Evolutionary conservation across 2,329 filamentous ascomycete genomes (phyloP).

Genomic region (Hymenoscyphus albidus): DNA sequence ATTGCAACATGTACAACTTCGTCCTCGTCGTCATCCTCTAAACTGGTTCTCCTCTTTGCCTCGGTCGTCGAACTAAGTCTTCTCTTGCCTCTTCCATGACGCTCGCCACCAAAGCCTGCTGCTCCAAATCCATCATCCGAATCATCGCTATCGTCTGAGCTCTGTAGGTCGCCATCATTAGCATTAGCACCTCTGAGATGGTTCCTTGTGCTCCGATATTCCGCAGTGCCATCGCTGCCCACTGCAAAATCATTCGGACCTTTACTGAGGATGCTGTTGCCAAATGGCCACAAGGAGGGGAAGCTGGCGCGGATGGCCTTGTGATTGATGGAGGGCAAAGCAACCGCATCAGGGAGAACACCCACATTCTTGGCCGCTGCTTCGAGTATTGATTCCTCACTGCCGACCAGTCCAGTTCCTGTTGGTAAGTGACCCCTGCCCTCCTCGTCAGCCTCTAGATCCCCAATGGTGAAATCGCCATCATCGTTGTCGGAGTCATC

Average conservation of each 20-base stretch:
- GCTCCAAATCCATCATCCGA: slow-evolving; percentile 18
- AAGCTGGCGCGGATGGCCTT: slow-evolving; percentile 20
- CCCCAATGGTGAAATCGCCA: slow-evolving; percentile 30
- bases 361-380: slow-evolving; percentile 26
- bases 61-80: slow-evolving; percentile 32
- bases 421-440: slow-evolving; percentile 23
- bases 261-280: slow-evolving; percentile 12
- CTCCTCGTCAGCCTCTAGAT: slow-evolving; percentile 31
- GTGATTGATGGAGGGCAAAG: slow-evolving; percentile 15
- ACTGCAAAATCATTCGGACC: slow-evolving; percentile 13
- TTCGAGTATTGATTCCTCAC: slow-evolving; percentile 14
- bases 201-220: slow-evolving; percentile 8
- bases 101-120: slow-evolving; percentile 17
- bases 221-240: slow-evolving; percentile 8
- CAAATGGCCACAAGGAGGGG: slow-evolving; percentile 30
- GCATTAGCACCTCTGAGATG: slow-evolving; percentile 21
- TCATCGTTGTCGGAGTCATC: slow-evolving; percentile 32
- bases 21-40: slow-evolving; percentile 36
- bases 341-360: slow-evolving; percentile 19
- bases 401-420: slow-evolving; percentile 15
- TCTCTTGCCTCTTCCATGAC: slow-evolving; percentile 18
- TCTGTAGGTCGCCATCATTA: slow-evolving; percentile 26
- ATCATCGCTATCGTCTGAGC: slow-evolving; percentile 24
- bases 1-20: slow-evolving; percentile 30
- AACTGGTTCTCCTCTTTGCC: slow-evolving; percentile 34